Evolutionary conservation across 129 eudicot species (phyloP), one percentile per base, ranked within the genome.

Genomic region (Erigeron canadensis): DNA sequence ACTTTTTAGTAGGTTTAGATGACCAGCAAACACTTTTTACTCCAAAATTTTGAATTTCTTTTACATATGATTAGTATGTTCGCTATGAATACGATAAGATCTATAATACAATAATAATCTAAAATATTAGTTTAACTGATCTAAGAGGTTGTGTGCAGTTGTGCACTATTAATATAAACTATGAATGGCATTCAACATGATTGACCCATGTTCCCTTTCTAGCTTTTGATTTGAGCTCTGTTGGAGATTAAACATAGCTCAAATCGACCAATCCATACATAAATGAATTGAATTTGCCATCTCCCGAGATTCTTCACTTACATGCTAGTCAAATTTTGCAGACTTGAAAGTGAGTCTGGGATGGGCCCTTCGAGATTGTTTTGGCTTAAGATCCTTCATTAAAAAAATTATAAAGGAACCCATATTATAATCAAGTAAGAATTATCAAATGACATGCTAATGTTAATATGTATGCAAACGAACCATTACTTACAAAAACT

Each of bases 351-450:
- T 54, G 99, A 86, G 63, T 80, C 82, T 4, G 99, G 99, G 58
- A 95, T 85, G 47, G 84, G 65, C 60, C 99, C 99, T 57, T 89
- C 81, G 61, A 95, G 85, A 81, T 90, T 86, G 85, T 95, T 95
- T 81, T 81, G 81, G 84, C 79, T 86, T 75, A 95, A 72, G 69
- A 82, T 59, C 96, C 99, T 90, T 84, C 74, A 67, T 28, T 28
- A n/a, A 15, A n/a, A 79, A 42, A 80, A 78, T 8, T 15, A 5
- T 12, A 40, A 71, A 54, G 16, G 15, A 40, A 63, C 11, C 8
- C 40, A 2, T 34, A 65, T 42, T 7, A 48, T 9, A 70, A 64
- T 17, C 34, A 67, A 50, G 46, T 21, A 60, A 63, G 37, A 41
- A 50, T 10, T 11, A 72, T 40, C 28, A 57, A 71, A n/a, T 16